Evolutionary conservation across 805 yeast species (phyloP).

Genomic region (Saccharomycopsis javanensis): DNA sequence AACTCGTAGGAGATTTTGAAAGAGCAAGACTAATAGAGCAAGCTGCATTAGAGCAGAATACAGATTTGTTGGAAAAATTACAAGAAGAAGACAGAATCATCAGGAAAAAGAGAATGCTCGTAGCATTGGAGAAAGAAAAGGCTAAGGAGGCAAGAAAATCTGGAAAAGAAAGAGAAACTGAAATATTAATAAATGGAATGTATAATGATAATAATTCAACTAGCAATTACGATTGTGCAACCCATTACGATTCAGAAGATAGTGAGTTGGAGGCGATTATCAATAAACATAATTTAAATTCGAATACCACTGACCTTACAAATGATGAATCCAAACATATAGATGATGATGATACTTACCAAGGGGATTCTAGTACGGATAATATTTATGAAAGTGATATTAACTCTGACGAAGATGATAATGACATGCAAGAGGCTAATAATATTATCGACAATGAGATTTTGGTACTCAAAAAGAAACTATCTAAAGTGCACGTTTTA

Average conservation of each 20-base stretch:
- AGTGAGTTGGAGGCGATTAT: not conserved
- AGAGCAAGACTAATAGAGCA: slow-evolving; percentile 14
- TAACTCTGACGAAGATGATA: not conserved
- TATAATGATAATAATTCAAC: not conserved
- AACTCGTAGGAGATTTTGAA: slow-evolving; percentile 15
- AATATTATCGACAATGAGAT: not conserved
- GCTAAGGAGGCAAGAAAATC: not conserved
- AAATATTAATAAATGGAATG: not conserved
- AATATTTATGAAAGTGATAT: not conserved
- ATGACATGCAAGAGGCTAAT: not conserved
- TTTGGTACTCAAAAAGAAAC: slow-evolving; percentile 3
- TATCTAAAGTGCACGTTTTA: slow-evolving; percentile 13
- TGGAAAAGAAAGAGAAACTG: slow-evolving; percentile 9
- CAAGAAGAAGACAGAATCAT: slow-evolving; percentile 14
- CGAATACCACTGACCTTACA: not conserved
- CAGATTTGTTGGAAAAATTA: slow-evolving; percentile 12
- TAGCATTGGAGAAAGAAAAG: slow-evolving; percentile 11
- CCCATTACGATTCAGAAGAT: not conserved
- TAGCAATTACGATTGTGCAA: not conserved
- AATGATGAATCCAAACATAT: not conserved
- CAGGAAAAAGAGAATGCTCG: slow-evolving; percentile 11
- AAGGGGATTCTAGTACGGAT: not conserved
- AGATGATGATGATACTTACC: not conserved
- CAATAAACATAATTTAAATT: not conserved
- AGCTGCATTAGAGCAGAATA: slow-evolving; percentile 17